Evolutionary conservation across 805 yeast genomes (phyloP), one percentile per base, ranked within the genome.

Genomic region (Saccharomyces mikatae): DNA sequence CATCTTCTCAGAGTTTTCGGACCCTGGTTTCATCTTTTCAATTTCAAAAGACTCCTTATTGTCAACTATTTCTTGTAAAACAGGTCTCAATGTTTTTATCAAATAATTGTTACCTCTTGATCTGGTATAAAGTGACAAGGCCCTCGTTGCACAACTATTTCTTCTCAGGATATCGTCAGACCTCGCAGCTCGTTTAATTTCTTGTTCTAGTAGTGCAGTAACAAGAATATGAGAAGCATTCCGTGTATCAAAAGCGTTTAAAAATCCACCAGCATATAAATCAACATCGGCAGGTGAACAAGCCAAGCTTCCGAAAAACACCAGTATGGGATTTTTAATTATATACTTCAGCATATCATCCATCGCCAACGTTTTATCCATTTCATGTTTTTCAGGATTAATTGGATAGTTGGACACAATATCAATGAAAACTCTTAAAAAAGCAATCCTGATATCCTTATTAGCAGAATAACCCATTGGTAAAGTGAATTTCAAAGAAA

Each of bases 401-500:
- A 54, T 49, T 22, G 60, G 55, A 49, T 62, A 65, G 46, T 67
- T 67, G 22, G 74, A 60, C 57, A 80, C 71, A 64, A 87, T 86
- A 50, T 84, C 81, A 2, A 85, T 80, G 59, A 89, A 87, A 2
- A 89, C 92, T 56, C 83, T 82, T 62, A 89, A 73, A 64, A 88
- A 87, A 0, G 92, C 81, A 8, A 84, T 74, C 55, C 92, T 74
- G 29, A 87, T 82, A 53, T 81, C 76, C 9, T 72, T 67, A 63
- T 86, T 84, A 24, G 77, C 76, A 62, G 87, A 87, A 63, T 82
- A 86, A 0, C 94, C 91, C 60, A 88, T 76, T 0, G 94, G 89
- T 17, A 88, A 69, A 2, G 89, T 89, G 67, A 80, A 81, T 51
- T 81, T 80, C 61, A 89, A 72, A 4, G 96, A 95, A 27, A 86